Evolutionary conservation across 2,329 filamentous ascomycete species (phyloP).

Genomic region (Trichoderma sp.): DNA sequence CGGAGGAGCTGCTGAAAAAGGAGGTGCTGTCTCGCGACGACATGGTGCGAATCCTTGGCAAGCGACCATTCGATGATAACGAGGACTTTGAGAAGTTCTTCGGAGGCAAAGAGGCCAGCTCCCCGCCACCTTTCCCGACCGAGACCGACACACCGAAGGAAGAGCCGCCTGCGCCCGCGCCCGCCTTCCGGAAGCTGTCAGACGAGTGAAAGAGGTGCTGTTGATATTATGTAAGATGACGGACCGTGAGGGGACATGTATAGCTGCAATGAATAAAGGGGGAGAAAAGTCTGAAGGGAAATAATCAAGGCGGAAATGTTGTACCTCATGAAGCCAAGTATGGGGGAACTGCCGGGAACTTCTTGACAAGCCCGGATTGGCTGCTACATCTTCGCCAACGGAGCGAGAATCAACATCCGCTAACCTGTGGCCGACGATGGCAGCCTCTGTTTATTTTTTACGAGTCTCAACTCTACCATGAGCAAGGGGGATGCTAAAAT

Average conservation of each 20-base stretch:
- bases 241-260: not conserved
- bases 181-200: slow-evolving; percentile 37
- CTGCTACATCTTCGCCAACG: not conserved
- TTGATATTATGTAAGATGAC: not conserved
- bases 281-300: not conserved
- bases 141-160: slow-evolving; percentile 41
- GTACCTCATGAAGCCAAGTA: not conserved
- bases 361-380: slow-evolving; percentile 17
- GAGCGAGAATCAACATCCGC: not conserved
- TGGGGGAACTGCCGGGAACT: slow-evolving; percentile 15
- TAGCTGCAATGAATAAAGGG: not conserved
- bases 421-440: not conserved
- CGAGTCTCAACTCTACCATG: slow-evolving; percentile 23
- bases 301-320: not conserved
- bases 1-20: slow-evolving; percentile 88
- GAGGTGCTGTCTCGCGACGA: slow-evolving; percentile 91
- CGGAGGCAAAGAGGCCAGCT: slow-evolving; percentile 55
- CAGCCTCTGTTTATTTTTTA: slow-evolving; percentile 8
- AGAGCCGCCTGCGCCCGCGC: slow-evolving; percentile 38
- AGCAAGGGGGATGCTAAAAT: slow-evolving; percentile 10
- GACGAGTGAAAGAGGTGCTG: slow-evolving; percentile 23
- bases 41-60: slow-evolving; percentile 83
- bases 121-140: slow-evolving; percentile 55
- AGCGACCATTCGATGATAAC: slow-evolving; percentile 75
- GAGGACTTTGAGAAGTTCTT: slow-evolving; percentile 97